A percentile compares a stretch with the other conserved stretches of the same genome.
Conservation (phyloP, 2,329 filamentous ascomycete genomes). For the Aspergillus hortae region DNA sequence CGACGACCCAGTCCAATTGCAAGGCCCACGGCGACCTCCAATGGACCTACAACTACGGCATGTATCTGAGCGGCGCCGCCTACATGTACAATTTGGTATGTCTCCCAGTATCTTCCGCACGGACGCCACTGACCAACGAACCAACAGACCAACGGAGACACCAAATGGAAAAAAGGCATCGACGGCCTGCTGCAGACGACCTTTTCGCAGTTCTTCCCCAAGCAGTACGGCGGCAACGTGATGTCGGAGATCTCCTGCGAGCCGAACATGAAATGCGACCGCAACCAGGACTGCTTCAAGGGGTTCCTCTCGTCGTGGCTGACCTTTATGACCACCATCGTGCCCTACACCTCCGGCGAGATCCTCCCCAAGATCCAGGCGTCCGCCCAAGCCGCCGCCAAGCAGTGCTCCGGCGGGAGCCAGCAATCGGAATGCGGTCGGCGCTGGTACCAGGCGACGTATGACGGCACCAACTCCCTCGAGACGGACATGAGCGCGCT, state of each 20-base stretch:
- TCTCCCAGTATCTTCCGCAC: not conserved
- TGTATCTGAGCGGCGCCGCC: constrained; percentile 55
- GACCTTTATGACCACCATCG: constrained; percentile 58
- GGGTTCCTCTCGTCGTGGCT: constrained; percentile 68
- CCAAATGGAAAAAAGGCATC: constrained; percentile 57
- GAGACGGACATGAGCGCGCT: constrained; percentile 42
- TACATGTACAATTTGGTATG: constrained; percentile 54
- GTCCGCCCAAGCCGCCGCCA: constrained; percentile 59
- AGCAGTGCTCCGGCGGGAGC: constrained; percentile 58
- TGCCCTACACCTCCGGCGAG: constrained; percentile 52
- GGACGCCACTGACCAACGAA: constrained; percentile 29
- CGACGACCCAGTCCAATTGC: constrained; percentile 49
- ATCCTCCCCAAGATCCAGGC: constrained; percentile 58
- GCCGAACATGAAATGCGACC: constrained; percentile 57
- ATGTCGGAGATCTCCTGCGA: constrained; percentile 70
- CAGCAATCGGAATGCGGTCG: constrained; percentile 56
- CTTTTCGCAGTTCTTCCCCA: constrained; percentile 52
- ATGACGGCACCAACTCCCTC: constrained; percentile 35
- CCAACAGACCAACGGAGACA: constrained; percentile 37
- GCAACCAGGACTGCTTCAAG: constrained; percentile 72
- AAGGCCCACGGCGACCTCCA: constrained; percentile 50
- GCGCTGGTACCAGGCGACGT: constrained; percentile 38
- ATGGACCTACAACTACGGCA: constrained; percentile 58
- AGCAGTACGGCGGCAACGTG: constrained; percentile 46
- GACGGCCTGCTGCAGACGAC: constrained; percentile 53